phyloP scores from a whole-genome alignment of 2,329 filamentous ascomycete genomes.

The Phaeosphaeria sp. region DNA sequence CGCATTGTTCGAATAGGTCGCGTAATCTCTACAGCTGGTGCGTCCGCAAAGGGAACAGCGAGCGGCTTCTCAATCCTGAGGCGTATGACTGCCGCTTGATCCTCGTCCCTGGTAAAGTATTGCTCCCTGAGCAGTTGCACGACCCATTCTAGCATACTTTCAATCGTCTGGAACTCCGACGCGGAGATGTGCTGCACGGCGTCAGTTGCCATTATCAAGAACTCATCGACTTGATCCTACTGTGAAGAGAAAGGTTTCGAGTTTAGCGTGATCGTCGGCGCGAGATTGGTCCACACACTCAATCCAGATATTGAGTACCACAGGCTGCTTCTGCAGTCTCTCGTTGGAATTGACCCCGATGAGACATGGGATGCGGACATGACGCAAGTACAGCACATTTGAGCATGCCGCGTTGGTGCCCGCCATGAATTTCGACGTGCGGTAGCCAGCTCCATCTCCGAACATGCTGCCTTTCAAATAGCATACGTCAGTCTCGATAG shows the following conservation, averaged over 20 bases:
- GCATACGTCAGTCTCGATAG: slow-evolving; percentile 60
- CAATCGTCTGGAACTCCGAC: slow-evolving; percentile 56
- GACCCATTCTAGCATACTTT: slow-evolving; percentile 49
- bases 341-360: slow-evolving; percentile 78
- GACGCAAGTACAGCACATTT: slow-evolving; percentile 58
- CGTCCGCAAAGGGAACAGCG: slow-evolving; percentile 75
- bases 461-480: slow-evolving; percentile 74
- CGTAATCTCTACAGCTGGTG: slow-evolving; percentile 69
- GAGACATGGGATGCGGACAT: slow-evolving; percentile 69
- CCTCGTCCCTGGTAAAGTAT: slow-evolving; percentile 37
- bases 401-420: slow-evolving; percentile 18
- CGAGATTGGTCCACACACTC: slow-evolving; percentile 55
- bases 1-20: slow-evolving; percentile 23
- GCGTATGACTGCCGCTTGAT: slow-evolving; percentile 60
- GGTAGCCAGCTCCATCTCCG: slow-evolving; percentile 65
- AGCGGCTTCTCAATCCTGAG: slow-evolving; percentile 74
- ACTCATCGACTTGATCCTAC: slow-evolving; percentile 51
- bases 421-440: slow-evolving; percentile 32
- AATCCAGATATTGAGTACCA: slow-evolving; percentile 68
- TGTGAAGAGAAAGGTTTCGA: slow-evolving; percentile 68
- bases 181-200: slow-evolving; percentile 47
- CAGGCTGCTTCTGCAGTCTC: slow-evolving; percentile 67
- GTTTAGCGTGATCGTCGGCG: slow-evolving; percentile 59
- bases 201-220: slow-evolving; percentile 17
- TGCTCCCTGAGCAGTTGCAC: slow-evolving; percentile 52